Base-by-base conservation (phyloP, 352 stramenopile species). In the Globisporangium cederbergense region DNA sequence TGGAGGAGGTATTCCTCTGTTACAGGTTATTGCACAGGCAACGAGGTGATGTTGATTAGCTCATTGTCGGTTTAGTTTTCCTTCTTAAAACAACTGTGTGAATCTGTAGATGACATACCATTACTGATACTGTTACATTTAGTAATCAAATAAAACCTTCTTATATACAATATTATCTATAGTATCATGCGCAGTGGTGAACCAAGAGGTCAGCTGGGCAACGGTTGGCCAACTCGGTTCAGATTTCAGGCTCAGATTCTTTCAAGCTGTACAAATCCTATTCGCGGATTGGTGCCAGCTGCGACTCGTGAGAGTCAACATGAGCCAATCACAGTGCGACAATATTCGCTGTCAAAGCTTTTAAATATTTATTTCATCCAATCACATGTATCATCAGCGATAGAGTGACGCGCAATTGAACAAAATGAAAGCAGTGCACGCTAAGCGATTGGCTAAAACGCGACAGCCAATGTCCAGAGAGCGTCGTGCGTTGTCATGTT, bases 41-140 rank as follows among this genome's bases (percentile, higher is more conserved):
- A 11, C 32, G 45, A 50, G 45, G n/a, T 50, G 45, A 52, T 7
- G 8, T 5, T 20, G 50, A 58, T 58, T 28, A 58, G 51, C 51
- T 58, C 51, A 43, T 58, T 58, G 18, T 11, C 6, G 7, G 2
- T 16, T 18, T 7, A n/a, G 14, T 56, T 25, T 22, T 0, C 14
- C 51, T 45, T 4, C 7, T 58, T 45, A 43, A 30, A 22, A 25
- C 6, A 2, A 0, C 1, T 1, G 16, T 11, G 10, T n/a, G 6
- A 54, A 4, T 54, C 4, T 34, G 4, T n/a, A n/a, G 2, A 18
- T n/a, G 9, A 10, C 7, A 10, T 28, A 28, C 25, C 10, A 42
- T 14, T 11, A 10, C 11, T 10, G 4, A 36, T 42, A 14, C n/a
- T n/a, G 9, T 7, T n/a, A 46, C 40, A 20, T 46, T 36, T 36